Percentiles rank a stretch among this genome's conserved stretches.
Conservation (phyloP, 2,329 filamentous ascomycete species). For the Myriosclerotinia duriaeana region DNA sequence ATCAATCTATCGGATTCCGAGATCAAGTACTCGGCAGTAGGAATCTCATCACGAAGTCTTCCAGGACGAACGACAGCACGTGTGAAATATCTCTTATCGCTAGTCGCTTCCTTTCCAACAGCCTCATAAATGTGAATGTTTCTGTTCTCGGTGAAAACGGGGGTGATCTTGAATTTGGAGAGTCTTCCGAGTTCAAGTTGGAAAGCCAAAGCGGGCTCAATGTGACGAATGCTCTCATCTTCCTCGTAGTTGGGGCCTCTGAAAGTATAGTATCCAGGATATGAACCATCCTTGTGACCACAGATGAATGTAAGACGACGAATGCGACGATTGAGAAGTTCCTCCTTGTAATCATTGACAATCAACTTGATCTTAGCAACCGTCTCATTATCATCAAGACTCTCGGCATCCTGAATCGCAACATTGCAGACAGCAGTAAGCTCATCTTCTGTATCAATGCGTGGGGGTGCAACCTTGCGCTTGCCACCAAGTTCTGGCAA, state of each 20-base stretch:
- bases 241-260: constrained; percentile 85
- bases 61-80: constrained; percentile 93
- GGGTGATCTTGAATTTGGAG: constrained; percentile 96
- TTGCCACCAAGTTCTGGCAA: constrained; percentile 73
- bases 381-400: constrained; percentile 76
- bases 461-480: constrained; percentile 58
- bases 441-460: constrained; percentile 66
- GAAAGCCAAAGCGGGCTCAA: constrained; percentile 94
- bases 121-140: constrained; percentile 99
- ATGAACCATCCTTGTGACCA: constrained; percentile 88
- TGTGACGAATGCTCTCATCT: constrained; percentile 95
- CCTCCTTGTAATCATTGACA: constrained; percentile 77
- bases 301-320: constrained; percentile 95
- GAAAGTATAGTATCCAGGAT: constrained; percentile 98
- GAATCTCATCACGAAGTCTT: constrained; percentile 92
- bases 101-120: constrained; percentile 88
- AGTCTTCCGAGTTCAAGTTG: constrained; percentile 94
- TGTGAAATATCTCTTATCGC: constrained; percentile 98
- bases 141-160: constrained; percentile 97
- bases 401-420: constrained; percentile 85
- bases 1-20: constrained; percentile 95
- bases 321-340: constrained; percentile 76
- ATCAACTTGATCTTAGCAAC: constrained; percentile 72
- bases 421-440: constrained; percentile 91
- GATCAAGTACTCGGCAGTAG: constrained; percentile 96